Conservation (phyloP, 1,284 basidiomycete genomes). For the Ganoderma leucocontextum region DNA sequence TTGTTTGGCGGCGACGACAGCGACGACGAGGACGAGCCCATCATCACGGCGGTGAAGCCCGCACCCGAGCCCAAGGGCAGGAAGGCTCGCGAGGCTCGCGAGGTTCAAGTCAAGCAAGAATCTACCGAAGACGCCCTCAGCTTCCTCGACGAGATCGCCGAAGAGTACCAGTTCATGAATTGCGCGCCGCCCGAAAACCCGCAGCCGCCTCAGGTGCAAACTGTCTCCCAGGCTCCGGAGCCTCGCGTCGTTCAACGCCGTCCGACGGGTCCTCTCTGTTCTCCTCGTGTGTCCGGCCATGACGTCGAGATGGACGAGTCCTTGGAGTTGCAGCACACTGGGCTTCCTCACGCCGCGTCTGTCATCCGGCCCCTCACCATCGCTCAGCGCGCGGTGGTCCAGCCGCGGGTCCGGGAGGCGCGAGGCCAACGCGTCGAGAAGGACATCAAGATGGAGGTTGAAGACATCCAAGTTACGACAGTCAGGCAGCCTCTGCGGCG, state of each 20-base stretch:
- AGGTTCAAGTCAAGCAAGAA: neutral
- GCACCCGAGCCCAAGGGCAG: neutral
- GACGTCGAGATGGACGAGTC: neutral
- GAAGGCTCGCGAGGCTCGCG: neutral
- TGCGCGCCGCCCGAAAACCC: neutral
- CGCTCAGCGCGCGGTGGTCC: neutral
- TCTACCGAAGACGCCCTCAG: neutral
- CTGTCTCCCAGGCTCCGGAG: neutral
- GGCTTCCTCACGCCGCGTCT: neutral
- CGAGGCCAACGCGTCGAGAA: neutral
- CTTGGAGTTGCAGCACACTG: neutral
- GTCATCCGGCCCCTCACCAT: neutral
- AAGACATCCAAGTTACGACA: neutral
- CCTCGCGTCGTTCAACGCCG: neutral
- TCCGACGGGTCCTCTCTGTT: neutral
- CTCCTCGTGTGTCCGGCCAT: neutral
- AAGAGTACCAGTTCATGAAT: neutral
- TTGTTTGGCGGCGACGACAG: neutral
- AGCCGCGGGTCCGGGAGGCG: neutral
- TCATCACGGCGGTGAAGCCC: neutral
- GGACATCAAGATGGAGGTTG: neutral
- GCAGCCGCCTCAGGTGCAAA: neutral
- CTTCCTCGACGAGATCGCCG: neutral
- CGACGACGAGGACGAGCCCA: neutral
- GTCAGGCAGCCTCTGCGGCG: neutral